Evolutionary conservation across 2,329 filamentous ascomycete species (phyloP), one percentile per base, ranked within the genome.

Genomic region (Penicillium sp.): DNA sequence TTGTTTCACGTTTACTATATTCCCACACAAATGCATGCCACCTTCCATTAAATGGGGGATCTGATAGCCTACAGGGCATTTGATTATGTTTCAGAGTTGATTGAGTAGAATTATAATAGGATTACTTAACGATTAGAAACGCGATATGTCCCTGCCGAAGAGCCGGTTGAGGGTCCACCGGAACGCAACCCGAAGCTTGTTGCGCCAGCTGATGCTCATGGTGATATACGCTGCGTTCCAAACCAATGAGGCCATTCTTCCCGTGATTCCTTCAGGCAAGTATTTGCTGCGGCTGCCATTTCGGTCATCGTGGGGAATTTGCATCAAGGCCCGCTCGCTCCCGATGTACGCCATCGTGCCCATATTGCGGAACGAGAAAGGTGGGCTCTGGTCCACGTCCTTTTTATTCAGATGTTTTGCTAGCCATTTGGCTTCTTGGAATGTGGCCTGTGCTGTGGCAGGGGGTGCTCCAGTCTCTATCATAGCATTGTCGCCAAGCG

Each of bases 311-410:
- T 72, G 68, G 1, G 76, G 75, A 14, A 78, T 71, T 65, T 87
- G 84, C 70, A 87, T 77, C 50, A 87, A 70, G 0, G 83, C 85
- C 33, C 80, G 82, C 67, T 80, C 82, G 27, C 81, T 80, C 0
- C 85, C 85, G 19, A 87, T 77, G 53, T 87, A 87, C 0, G 85
- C 84, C 74, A 88, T 76, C 3, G 83, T 80, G 3, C 84, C 85
- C 53, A 86, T 68, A 59, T 86, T 81, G 31, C 77, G 79, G 72
- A 82, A 87, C 1, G 78, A 80, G 67, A 87, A 87, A 6, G 75
- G 69, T 1, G 68, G 57, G 1, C 61, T 59, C 4, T 55, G 57
- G 39, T 62, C 58, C 1, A 75, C 54, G 43, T 83, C 78, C n/a
- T 71, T 70, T 42, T 79, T 78, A 66, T 87, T 86, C 26, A 86